Evolutionary conservation across 1,284 basidiomycete species (phyloP).

Genomic region (Pterulicium gracile): DNA sequence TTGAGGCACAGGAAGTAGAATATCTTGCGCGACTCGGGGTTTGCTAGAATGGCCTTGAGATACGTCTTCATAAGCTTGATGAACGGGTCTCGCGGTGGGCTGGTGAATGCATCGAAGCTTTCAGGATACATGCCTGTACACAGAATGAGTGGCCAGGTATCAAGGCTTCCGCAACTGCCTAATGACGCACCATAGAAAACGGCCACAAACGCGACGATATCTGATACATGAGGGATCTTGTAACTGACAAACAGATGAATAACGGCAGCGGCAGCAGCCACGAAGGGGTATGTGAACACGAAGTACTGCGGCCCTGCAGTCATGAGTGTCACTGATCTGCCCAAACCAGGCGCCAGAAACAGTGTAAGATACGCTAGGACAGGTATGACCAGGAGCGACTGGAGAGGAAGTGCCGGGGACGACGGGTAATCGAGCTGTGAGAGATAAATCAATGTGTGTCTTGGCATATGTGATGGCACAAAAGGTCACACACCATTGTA

Average conservation of each 20-base stretch:
- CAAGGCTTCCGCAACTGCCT: not conserved
- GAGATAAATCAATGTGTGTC: slow-evolving; percentile 7
- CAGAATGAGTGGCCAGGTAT: slow-evolving; percentile 4
- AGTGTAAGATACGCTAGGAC: slow-evolving; percentile 46
- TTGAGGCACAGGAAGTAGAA: slow-evolving; percentile 97
- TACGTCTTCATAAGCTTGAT: slow-evolving; percentile 60
- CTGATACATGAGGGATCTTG: slow-evolving; percentile 41
- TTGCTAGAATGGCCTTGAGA: slow-evolving; percentile 82
- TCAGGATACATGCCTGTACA: slow-evolving; percentile 46
- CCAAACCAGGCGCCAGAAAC: slow-evolving; percentile 44
- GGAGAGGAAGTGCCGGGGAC: slow-evolving; percentile 33
- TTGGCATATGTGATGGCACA: not conserved
- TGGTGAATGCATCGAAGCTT: slow-evolving; percentile 29
- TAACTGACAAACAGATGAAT: slow-evolving; percentile 45
- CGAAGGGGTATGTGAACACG: slow-evolving; percentile 39
- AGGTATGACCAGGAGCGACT: slow-evolving; percentile 46
- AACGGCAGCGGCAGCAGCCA: slow-evolving; percentile 31
- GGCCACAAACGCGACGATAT: slow-evolving; percentile 36
- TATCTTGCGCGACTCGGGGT: slow-evolving; percentile 88
- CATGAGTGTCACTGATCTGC: slow-evolving; percentile 32
- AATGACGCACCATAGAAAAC: slow-evolving; percentile 46
- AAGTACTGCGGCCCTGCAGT: slow-evolving; percentile 42
- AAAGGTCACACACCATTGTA: slow-evolving; percentile 35
- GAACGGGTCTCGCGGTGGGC: slow-evolving; percentile 40
- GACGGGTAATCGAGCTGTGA: slow-evolving; percentile 26